Conservation (phyloP, 176 grass and related monocot genomes). For the Canna indica region DNA sequence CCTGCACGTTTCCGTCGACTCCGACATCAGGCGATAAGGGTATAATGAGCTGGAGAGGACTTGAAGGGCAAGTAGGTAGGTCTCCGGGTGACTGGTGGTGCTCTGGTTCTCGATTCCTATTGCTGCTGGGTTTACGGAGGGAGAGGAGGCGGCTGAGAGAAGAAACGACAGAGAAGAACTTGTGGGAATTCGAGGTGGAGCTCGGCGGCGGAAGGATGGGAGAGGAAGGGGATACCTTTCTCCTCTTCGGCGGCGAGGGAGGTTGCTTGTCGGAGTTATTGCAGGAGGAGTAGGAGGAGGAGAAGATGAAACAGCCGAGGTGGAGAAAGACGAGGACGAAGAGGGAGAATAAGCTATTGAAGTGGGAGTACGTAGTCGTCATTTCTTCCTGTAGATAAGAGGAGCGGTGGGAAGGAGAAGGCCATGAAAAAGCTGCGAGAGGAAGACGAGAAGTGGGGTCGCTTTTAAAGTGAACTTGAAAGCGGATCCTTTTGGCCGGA, state of each 20-base stretch:
- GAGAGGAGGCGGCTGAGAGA: slow-evolving; percentile 48
- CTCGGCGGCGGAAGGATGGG: slow-evolving; percentile 21
- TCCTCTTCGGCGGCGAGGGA: slow-evolving; percentile 32
- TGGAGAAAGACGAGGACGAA: slow-evolving; percentile 55
- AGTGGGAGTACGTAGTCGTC: background rate
- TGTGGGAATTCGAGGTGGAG: slow-evolving; percentile 7
- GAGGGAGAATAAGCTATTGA: slow-evolving; percentile 40
- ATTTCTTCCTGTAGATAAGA: background rate
- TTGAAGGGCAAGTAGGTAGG: background rate
- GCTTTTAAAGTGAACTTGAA: too few species aligned
- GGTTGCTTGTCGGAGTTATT: background rate
- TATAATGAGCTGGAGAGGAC: background rate
- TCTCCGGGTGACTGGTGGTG: background rate
- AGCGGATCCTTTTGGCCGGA: too few species aligned
- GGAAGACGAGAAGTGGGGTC: background rate
- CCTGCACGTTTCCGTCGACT: background rate
- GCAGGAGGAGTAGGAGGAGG: background rate
- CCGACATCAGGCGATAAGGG: background rate
- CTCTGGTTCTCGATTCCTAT: background rate
- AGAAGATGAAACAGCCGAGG: slow-evolving; percentile 59
- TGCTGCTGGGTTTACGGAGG: slow-evolving; percentile 5
- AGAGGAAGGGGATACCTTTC: slow-evolving; percentile 32
- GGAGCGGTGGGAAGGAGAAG: background rate
- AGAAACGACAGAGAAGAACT: slow-evolving; percentile 27
- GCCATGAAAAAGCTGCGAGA: background rate